Conservation (phyloP, 2,329 filamentous ascomycete genomes). For the Blastomyces percursus region DNA sequence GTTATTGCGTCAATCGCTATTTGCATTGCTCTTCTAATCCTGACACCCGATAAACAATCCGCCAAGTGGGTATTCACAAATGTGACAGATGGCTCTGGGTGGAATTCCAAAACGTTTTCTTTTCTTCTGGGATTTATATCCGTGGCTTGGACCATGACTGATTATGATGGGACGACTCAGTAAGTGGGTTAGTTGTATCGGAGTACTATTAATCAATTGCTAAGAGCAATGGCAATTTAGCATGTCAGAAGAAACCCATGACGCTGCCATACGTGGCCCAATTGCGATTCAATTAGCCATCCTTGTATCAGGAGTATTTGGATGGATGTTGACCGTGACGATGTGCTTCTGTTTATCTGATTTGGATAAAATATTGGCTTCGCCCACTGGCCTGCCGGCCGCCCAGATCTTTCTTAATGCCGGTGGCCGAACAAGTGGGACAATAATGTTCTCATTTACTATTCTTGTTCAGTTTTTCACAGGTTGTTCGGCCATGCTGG, state of each 20-base stretch:
- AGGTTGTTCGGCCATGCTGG: constrained; percentile 52
- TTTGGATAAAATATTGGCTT: constrained; percentile 44
- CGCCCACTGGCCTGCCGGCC: constrained; percentile 50
- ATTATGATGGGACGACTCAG: constrained; percentile 58
- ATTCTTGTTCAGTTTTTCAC: constrained; percentile 57
- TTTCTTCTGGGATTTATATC: constrained; percentile 47
- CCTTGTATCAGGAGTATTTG: constrained; percentile 48
- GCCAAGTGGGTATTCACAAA: constrained; percentile 51
- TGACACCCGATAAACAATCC: constrained; percentile 49
- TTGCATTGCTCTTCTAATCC: constrained; percentile 47
- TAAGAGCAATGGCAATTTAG: constrained; percentile 22
- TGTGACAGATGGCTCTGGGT: constrained; percentile 52
- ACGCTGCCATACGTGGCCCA: constrained; percentile 50
- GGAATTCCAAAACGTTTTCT: constrained; percentile 50
- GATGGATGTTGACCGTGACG: constrained; percentile 53
- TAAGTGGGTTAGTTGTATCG: constrained; percentile 24
- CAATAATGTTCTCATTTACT: constrained; percentile 50
- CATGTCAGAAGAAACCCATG: constrained; percentile 57
- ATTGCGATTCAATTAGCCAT: constrained; percentile 49
- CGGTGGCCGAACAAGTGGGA: constrained; percentile 46
- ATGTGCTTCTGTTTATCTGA: constrained; percentile 54
- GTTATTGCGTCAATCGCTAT: constrained; percentile 51
- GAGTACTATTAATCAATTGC: constrained; percentile 12
- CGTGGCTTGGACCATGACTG: constrained; percentile 50
- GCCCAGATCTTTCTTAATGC: constrained; percentile 52